Evolutionary conservation across 139 green algal species (phyloP).

Genomic region (Choricystis sp.): DNA sequence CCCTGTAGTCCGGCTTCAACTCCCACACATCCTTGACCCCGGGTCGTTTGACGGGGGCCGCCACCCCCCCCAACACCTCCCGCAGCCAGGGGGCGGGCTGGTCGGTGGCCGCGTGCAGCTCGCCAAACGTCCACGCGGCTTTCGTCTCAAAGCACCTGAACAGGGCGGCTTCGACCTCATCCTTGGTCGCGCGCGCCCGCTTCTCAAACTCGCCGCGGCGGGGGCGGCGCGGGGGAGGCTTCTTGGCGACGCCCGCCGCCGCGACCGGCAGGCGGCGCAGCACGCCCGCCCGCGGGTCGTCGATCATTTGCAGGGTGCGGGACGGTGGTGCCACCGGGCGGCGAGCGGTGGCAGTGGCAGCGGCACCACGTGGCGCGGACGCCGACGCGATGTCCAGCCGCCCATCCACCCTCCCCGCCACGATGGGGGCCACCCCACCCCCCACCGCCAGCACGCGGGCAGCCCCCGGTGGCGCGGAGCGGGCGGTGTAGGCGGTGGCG

Average conservation of each 20-base stretch:
- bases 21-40: background rate
- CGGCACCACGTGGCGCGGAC: too few species aligned
- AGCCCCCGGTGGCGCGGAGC: background rate
- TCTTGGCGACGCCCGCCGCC: too few species aligned
- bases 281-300: too few species aligned
- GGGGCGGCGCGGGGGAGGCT: too few species aligned
- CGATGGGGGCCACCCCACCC: background rate
- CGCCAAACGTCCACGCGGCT: background rate
- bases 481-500: too few species aligned
- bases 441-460: background rate
- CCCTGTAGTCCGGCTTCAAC: background rate
- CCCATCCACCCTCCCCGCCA: background rate
- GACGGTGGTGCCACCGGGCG: too few species aligned
- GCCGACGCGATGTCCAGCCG: too few species aligned
- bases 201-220: too few species aligned
- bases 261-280: too few species aligned
- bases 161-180: background rate
- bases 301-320: too few species aligned
- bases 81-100: background rate
- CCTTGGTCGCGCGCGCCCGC: too few species aligned
- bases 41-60: background rate
- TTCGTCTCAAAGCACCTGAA: background rate
- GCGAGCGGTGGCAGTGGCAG: too few species aligned
- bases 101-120: background rate
- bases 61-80: background rate